phyloP scores from a whole-genome alignment of 2,329 filamentous ascomycete species.

The Pseudogymnoascus sp. region DNA sequence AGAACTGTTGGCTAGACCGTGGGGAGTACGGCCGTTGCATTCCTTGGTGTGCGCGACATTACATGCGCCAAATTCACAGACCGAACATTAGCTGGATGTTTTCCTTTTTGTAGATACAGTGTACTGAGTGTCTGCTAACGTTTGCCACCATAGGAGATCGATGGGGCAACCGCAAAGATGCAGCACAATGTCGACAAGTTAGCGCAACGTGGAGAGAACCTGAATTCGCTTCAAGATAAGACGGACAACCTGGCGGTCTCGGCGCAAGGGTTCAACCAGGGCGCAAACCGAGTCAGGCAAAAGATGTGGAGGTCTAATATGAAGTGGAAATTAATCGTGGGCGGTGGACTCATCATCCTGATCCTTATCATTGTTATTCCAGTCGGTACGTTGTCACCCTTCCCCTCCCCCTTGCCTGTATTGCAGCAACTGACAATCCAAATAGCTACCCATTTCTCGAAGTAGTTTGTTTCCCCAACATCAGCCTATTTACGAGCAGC shows the following conservation, averaged over 20 bases:
- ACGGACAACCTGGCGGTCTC: conserved; percentile 90
- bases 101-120: not conserved
- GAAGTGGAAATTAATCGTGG: too few species aligned
- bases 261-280: conserved; percentile 90
- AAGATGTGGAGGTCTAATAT: conserved; percentile 99
- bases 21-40: not conserved
- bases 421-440: not conserved
- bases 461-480: not conserved
- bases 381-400: conserved; percentile 57
- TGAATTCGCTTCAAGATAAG: conserved; percentile 87
- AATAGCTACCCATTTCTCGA: not conserved
- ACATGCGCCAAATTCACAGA: not conserved
- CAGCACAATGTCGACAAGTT: conserved; percentile 96
- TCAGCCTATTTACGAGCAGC: not conserved
- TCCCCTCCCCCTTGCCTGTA: too few species aligned
- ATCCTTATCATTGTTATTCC: conserved; percentile 93
- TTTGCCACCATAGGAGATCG: conserved; percentile 71
- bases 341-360: too few species aligned
- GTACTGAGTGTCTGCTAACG: not conserved
- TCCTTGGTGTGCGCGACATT: not conserved
- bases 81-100: not conserved
- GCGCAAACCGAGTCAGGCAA: conserved; percentile 92
- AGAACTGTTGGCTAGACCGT: not conserved
- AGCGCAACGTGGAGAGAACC: conserved; percentile 81
- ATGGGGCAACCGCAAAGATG: conserved; percentile 93